Evolutionary conservation across 2,329 filamentous ascomycete species (phyloP).

Genomic region (Hypoxylon sp.): DNA sequence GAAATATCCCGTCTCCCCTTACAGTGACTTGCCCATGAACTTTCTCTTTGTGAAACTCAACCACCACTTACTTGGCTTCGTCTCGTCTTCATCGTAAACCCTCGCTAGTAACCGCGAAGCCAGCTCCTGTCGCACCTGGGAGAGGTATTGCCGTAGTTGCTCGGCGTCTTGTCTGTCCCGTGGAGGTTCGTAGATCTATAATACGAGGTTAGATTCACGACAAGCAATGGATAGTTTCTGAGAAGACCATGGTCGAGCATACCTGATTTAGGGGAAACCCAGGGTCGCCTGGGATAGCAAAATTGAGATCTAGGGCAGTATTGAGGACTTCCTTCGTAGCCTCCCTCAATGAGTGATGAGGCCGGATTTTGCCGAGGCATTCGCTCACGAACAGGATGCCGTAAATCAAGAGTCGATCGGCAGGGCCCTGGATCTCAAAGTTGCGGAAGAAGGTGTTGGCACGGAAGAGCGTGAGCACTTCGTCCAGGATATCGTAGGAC

Average conservation of each 20-base stretch:
- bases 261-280: slow-evolving; percentile 94
- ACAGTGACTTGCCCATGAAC: slow-evolving; percentile 97
- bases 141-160: slow-evolving; percentile 87
- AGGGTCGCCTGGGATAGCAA: slow-evolving; percentile 93
- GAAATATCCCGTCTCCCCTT: slow-evolving; percentile 51
- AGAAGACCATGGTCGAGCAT: slow-evolving; percentile 41
- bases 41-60: slow-evolving; percentile 98
- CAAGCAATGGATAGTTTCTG: too few relatives aligned
- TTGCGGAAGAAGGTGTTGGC: slow-evolving; percentile 99
- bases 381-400: slow-evolving; percentile 96
- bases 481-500: slow-evolving; percentile 96
- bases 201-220: slow-evolving; percentile 1
- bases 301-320: slow-evolving; percentile 90
- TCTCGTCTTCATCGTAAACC: slow-evolving; percentile 85
- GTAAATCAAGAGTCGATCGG: slow-evolving; percentile 95
- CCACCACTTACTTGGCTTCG: slow-evolving; percentile 91
- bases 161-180: slow-evolving; percentile 91
- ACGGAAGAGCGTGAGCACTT: slow-evolving; percentile 92
- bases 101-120: slow-evolving; percentile 85
- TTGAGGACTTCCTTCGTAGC: slow-evolving; percentile 86
- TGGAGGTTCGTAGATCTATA: slow-evolving; percentile 89
- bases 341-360: slow-evolving; percentile 73
- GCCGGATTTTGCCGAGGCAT: slow-evolving; percentile 88
- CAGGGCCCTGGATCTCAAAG: slow-evolving; percentile 98
- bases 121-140: slow-evolving; percentile 93